Percentiles rank a stretch among this genome's conserved stretches.
phyloP scores from a whole-genome alignment of 2,329 filamentous ascomycete species.

The Fonsecaea pedrosoi region DNA sequence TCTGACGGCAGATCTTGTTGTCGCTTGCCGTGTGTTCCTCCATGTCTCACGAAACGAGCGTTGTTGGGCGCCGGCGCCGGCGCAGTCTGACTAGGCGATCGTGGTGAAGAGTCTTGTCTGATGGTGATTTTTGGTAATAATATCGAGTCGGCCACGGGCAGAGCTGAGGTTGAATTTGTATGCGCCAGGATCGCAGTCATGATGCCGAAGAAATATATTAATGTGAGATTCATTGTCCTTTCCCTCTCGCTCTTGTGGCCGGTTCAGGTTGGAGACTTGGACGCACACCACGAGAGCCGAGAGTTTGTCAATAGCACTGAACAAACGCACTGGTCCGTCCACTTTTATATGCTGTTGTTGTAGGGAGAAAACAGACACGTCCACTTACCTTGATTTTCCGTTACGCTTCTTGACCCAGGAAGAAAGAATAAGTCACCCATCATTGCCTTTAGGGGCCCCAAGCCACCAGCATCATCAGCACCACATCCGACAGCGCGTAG shows the following conservation, averaged over 20 bases:
- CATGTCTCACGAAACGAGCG: background rate
- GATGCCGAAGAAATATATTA: background rate
- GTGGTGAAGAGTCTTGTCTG: slow-evolving; percentile 1
- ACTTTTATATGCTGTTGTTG: background rate
- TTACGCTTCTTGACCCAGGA: background rate
- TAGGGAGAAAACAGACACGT: background rate
- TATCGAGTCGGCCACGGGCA: slow-evolving; percentile 9
- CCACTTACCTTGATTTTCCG: background rate
- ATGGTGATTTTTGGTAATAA: slow-evolving; percentile 26
- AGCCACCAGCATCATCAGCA: background rate
- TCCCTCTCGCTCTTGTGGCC: background rate
- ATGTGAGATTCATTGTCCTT: background rate
- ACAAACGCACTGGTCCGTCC: background rate
- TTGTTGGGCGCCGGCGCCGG: background rate
- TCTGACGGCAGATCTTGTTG: background rate
- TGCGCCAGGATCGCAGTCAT: background rate
- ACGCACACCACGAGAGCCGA: background rate
- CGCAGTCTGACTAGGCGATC: background rate
- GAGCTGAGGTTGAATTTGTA: background rate
- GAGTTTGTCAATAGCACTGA: background rate
- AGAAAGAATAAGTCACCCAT: background rate
- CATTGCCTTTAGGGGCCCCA: background rate
- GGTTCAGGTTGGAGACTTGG: background rate
- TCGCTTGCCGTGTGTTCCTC: slow-evolving; percentile 23
- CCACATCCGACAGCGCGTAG: slow-evolving; percentile 1